phyloP scores from a whole-genome alignment of 768 basidiomycete species.

The Pisolithus tinctorius region DNA sequence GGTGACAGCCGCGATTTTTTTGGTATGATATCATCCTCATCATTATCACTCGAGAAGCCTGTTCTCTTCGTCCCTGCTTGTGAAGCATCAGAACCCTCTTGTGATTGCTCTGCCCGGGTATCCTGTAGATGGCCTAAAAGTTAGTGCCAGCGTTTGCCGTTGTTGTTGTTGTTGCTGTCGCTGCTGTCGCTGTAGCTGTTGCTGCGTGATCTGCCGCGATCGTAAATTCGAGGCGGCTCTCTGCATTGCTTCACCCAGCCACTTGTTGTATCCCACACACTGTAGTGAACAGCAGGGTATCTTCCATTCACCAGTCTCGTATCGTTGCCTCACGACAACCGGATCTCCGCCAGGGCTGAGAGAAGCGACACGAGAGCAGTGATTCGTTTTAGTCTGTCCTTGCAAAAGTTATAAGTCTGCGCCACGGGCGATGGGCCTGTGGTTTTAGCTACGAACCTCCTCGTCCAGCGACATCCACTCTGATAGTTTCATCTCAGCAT shows the following conservation, averaged over 20 bases:
- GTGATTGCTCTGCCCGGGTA: background rate
- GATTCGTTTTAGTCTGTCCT: background rate
- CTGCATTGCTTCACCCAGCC: constrained; percentile 4
- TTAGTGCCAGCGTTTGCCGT: background rate
- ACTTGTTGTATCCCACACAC: constrained; percentile 21
- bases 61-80: background rate
- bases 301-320: constrained; percentile 20
- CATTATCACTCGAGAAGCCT: background rate
- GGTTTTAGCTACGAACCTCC: constrained; percentile 11
- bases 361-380: background rate
- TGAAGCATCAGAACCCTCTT: background rate
- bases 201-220: background rate
- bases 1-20: background rate
- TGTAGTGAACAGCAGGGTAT: constrained; percentile 22
- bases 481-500: constrained; percentile 22
- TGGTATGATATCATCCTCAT: background rate
- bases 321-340: constrained; percentile 13
- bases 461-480: constrained; percentile 28
- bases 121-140: background rate
- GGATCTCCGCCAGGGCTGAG: background rate
- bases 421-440: background rate
- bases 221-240: background rate
- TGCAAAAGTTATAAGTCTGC: background rate
- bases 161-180: no score
- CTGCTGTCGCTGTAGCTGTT: background rate